Conservation (phyloP, 176 grass and related monocot species). For the Carex scoparia region DNA sequence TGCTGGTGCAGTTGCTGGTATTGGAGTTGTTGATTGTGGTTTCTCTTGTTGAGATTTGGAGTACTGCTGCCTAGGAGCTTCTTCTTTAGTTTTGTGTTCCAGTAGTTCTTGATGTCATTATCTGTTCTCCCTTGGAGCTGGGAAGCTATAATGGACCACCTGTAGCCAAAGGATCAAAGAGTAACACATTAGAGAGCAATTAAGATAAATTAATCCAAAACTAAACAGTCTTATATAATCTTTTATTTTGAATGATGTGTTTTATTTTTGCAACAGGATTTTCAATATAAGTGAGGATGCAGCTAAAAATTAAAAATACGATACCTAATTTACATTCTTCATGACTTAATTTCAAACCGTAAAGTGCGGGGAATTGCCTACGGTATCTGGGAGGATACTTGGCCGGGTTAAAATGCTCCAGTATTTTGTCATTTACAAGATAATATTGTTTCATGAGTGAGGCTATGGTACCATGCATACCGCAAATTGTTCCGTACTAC, state of each 20-base stretch:
- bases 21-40: conserved; percentile 15
- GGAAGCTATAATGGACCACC: conserved; percentile 94
- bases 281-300: background rate
- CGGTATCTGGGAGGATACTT: too few species aligned
- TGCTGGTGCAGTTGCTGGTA: conserved; percentile 39
- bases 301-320: background rate
- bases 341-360: background rate
- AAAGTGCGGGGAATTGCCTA: too few species aligned
- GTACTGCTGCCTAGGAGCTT: conserved; percentile 40
- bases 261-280: background rate
- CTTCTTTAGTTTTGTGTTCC: conserved; percentile 95
- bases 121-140: conserved; percentile 79
- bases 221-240: background rate
- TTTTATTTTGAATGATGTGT: background rate
- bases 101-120: conserved; percentile 97
- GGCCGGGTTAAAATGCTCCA: too few species aligned
- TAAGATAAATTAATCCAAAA: background rate
- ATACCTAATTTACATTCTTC: background rate
- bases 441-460: too few species aligned
- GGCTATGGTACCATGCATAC: too few species aligned
- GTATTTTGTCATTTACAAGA: too few species aligned
- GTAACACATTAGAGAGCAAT: background rate
- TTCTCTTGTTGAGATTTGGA: conserved; percentile 6
- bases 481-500: too few species aligned
- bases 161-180: conserved; percentile 23